A percentile compares a stretch with the other conserved stretches of the same genome.
These are phyloP conservation scores for Phytophthora foliorum DNA, from an alignment of 352 stramenopile species.

Conservation along the genomic window DNA sequence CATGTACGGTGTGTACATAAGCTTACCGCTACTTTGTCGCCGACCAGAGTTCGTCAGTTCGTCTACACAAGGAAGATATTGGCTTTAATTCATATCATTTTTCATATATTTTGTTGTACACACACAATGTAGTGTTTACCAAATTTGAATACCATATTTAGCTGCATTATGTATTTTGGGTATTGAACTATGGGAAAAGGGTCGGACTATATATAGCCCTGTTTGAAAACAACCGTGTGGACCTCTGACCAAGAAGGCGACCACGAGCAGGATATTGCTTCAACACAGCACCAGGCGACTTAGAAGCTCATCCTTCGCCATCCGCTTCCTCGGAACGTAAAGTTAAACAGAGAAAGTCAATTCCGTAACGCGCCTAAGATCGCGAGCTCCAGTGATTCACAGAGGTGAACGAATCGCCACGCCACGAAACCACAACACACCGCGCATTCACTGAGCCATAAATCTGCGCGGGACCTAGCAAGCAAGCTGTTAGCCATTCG, in stretches of 20 bases:
- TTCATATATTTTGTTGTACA: no score
- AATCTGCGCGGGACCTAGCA: background rate
- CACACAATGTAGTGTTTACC: no score
- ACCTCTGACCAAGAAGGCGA: constrained; percentile 32
- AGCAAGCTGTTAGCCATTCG: constrained; percentile 24
- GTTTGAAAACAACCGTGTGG: constrained; percentile 14
- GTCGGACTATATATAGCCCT: constrained; percentile 18
- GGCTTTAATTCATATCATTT: no score
- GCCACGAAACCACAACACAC: constrained; percentile 5
- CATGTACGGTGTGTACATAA: no score
- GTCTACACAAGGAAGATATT: no score
- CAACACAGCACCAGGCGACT: constrained; percentile 7
- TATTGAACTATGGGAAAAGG: constrained; percentile 11
- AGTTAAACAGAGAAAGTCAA: constrained; percentile 23
- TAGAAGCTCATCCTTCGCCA: constrained; percentile 20
- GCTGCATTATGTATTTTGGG: constrained; percentile 12
- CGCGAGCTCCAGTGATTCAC: constrained; percentile 6
- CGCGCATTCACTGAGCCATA: constrained; percentile 19
- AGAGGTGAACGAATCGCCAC: background rate
- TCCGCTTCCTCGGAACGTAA: constrained; percentile 19
- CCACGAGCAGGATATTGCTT: constrained; percentile 21
- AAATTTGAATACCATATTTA: no score
- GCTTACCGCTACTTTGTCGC: no score
- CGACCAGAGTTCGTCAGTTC: no score
- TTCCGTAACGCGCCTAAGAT: constrained; percentile 3